A percentile compares a stretch with the other conserved stretches of the same genome.
Evolutionary conservation across 306 rosid genomes (phyloP).

Genomic region (Oxytropis ochrocephala): DNA sequence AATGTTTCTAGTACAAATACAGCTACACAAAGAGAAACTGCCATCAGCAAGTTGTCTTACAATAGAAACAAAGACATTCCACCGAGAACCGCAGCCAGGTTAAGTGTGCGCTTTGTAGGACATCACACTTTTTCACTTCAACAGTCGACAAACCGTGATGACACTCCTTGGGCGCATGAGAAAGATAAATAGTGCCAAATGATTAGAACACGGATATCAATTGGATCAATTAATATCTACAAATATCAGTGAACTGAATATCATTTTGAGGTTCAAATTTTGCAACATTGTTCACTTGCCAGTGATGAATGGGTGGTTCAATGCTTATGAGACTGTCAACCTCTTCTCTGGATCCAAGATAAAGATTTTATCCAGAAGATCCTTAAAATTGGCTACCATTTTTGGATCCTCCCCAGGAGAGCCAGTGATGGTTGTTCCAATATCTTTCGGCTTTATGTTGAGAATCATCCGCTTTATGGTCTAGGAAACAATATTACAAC

Average conservation of each 20-base stretch:
- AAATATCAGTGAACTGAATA: conserved; percentile 74
- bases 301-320: conserved; percentile 96
- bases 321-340: conserved; percentile 91
- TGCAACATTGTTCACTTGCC: conserved; percentile 98
- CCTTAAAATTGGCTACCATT: conserved; percentile 85
- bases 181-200: conserved; percentile 62
- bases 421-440: conserved; percentile 67
- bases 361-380: conserved; percentile 77
- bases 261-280: conserved; percentile 70
- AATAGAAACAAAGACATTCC: conserved; percentile 95
- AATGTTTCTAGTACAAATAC: conserved; percentile 52
- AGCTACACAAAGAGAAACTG: conserved; percentile 45
- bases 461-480: conserved; percentile 73
- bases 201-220: conserved; percentile 73
- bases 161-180: conserved; percentile 67
- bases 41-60: conserved; percentile 98
- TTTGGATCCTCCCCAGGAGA: conserved; percentile 94
- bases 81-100: conserved; percentile 84
- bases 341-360: conserved; percentile 97
- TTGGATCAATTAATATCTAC: conserved; percentile 73
- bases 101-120: conserved; percentile 50
- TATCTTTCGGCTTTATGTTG: conserved; percentile 85
- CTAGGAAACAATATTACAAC: conserved; percentile 35
- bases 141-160: conserved; percentile 61
- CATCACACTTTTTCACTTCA: conserved; percentile 64